phyloP scores from a whole-genome alignment of 257 asterid genomes.

The Ehretia macrophylla region DNA sequence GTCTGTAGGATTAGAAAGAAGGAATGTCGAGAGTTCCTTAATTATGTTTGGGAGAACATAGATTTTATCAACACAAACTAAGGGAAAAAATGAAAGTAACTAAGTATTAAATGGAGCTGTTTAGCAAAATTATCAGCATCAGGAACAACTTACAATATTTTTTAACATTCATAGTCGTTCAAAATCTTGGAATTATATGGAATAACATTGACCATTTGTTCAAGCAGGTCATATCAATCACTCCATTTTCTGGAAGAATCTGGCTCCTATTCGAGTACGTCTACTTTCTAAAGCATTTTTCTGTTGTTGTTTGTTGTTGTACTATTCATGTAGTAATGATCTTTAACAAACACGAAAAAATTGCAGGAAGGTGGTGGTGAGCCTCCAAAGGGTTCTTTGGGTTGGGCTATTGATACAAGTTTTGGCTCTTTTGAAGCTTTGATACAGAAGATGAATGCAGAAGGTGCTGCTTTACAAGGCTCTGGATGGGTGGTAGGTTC shows the following conservation, averaged over 20 bases:
- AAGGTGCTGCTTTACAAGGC: conserved; percentile 85
- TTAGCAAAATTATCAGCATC: too few species aligned
- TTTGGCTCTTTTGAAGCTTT: conserved; percentile 69
- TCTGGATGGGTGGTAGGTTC: conserved; percentile 86
- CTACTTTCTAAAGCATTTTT: conserved; percentile 2
- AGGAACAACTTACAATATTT: too few species aligned
- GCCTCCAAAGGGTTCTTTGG: conserved; percentile 66
- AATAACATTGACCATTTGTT: conserved; percentile 11
- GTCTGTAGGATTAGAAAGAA: not conserved
- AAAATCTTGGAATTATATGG: not conserved
- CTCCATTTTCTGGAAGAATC: conserved; percentile 93
- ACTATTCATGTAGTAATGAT: not conserved
- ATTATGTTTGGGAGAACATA: too few species aligned
- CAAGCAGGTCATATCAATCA: conserved; percentile 78
- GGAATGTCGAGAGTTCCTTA: not conserved
- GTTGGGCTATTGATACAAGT: conserved; percentile 54
- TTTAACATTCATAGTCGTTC: too few species aligned
- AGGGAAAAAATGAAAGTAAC: too few species aligned
- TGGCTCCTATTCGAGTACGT: conserved; percentile 71
- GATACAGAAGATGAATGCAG: conserved; percentile 63
- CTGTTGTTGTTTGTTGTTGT: not conserved
- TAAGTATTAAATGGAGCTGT: too few species aligned
- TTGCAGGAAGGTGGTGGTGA: conserved; percentile 84
- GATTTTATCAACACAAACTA: too few species aligned
- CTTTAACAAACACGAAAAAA: conserved; percentile 6